Evolutionary conservation across 257 asterid genomes (phyloP), one percentile per base, ranked within the genome.

Genomic region (Henckelia pumila): DNA sequence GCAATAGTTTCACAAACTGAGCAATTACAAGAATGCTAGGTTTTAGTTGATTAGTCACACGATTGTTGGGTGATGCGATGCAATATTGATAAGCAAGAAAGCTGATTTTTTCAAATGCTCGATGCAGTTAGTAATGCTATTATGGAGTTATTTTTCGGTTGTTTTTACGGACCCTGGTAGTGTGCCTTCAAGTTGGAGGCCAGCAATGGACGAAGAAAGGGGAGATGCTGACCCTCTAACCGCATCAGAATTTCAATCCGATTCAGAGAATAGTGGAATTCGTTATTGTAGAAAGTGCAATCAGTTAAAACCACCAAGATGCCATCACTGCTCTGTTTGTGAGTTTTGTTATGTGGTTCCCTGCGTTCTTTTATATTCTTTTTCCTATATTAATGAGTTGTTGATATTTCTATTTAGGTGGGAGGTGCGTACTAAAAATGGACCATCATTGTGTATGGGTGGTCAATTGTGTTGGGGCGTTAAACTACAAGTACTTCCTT

Each of bases 391-490:
- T 50, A 44, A 49, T 82, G 69, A 68, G 56, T 68, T 63, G 66
- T 53, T 22, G 59, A 19, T 40, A 49, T 25, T n/a, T 44, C 67
- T 26, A 68, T 66, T 67, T 76, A 86, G 93, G 93, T 78, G 93
- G 86, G 64, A 82, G 88, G 75, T 86, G 92, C 60, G 84, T 86
- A 23, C 76, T 83, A 56, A 86, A 86, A 77, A 86, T 86, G 92
- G 93, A 86, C 70, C 93, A 86, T 75, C 93, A 83, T 71, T 86
- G 93, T 55, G 89, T 86, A 64, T 86, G 88, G 93, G 89, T 83
- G 55, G 89, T 86, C 63, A 83, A 83, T 52, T 86, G 93, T 56
- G 93, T 86, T 70, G 93, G 92, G 37, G 92, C 92, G 33, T 71
- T 85, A 73, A 86, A 83, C 76, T 86, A 86, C 84, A 83, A 86